Evolutionary conservation across 345 rosid genomes (phyloP), one percentile per base, ranked within the genome.

Genomic region (sweet orange (Citrus sinensis)): DNA sequence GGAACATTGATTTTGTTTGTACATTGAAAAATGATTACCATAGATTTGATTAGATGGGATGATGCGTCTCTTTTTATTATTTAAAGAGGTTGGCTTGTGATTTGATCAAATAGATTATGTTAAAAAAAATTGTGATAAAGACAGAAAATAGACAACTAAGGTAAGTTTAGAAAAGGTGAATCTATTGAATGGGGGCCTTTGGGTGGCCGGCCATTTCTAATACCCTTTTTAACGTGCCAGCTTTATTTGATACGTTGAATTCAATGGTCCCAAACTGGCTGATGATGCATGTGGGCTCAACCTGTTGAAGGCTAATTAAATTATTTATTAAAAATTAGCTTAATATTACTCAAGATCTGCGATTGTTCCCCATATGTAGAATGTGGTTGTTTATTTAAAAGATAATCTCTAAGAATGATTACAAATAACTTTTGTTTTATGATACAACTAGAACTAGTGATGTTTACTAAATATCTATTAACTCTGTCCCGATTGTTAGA

Each of bases 41-140:
- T 2, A 32, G 78, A 76, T 76, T 65, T 76, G 71, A 65, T 65
- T 40, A 75, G 70, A 46, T 75, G 6, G 32, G 34, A 40, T 42
- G 67, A 1, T 34, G 49, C 63, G 8, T 6, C 27, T 56, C 51
- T 32, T 72, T 56, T n/a, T 5, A 51, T 29, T 49, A 51, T 54
- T 71, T 51, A 25, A 51, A 71, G 27, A 8, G 39, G 74, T 9
- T 30, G 20, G 74, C 27, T 54, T 19, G 74, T 30, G 74, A 71
- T 71, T 54, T 71, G 39, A 29, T 71, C 9, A 34, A 72, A 34
- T 20, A 32, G 40, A 24, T 7, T 22, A 56, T 13, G 39, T 32
- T 56, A 22, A 55, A 72, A 3, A 56, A 56, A 56, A 56, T 19
- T 32, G 75, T 22, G 49, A 19, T 34, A 54, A 34, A 56, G 51